phyloP scores from a whole-genome alignment of 345 rosid species.

The Schrenkiella parvula region DNA sequence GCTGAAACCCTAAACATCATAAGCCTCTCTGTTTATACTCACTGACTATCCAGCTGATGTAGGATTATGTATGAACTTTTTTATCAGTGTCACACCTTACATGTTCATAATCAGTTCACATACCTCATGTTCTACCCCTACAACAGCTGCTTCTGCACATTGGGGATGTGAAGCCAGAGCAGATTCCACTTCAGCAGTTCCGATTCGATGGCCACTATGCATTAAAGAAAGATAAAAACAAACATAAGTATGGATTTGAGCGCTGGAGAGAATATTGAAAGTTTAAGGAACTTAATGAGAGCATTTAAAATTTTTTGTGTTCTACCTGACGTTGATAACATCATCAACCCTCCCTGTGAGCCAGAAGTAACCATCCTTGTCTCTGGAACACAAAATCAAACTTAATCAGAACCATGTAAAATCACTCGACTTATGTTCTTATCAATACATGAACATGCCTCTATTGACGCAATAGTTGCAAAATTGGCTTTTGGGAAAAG shows the following conservation, averaged over 20 bases:
- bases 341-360: constrained; percentile 98
- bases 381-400: constrained; percentile 53
- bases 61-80: background rate
- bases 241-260: background rate
- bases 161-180: constrained; percentile 95
- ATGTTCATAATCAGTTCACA: constrained; percentile 6
- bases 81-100: background rate
- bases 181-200: constrained; percentile 99
- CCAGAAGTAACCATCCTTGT: constrained; percentile 96
- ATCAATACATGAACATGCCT: background rate
- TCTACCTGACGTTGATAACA: constrained; percentile 95
- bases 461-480: background rate
- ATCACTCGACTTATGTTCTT: background rate
- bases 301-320: background rate
- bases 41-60: background rate
- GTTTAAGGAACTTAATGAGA: background rate
- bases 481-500: background rate
- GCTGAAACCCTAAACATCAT: background rate
- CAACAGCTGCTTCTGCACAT: constrained; percentile 98
- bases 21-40: background rate
- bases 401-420: background rate
- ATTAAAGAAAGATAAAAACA: constrained; percentile 7
- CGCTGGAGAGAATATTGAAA: background rate
- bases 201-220: constrained; percentile 94
- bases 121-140: constrained; percentile 94